These are phyloP conservation scores for Fusarium concolor DNA, from an alignment of 2,329 filamentous ascomycete genomes.

Conservation along the genomic window DNA sequence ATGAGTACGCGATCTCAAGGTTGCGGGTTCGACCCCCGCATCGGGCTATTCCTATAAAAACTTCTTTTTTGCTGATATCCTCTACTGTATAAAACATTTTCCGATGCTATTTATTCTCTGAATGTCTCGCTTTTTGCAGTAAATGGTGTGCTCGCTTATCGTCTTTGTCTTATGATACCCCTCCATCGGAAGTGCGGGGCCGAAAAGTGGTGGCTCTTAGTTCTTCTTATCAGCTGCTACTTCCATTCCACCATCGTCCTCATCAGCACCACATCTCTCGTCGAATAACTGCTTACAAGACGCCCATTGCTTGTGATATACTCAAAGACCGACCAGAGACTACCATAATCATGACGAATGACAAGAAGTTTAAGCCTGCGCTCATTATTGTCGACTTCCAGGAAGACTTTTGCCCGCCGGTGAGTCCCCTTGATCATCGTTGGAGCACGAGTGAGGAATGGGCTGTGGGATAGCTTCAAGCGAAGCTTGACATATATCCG, in stretches of 20 bases:
- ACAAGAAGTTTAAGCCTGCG: constrained; percentile 58
- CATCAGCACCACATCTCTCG: not conserved
- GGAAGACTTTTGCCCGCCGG: constrained; percentile 93
- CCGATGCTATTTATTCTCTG: not conserved
- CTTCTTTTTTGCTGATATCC: not conserved
- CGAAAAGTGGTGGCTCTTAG: constrained; percentile 3
- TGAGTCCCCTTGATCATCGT: constrained; percentile 58
- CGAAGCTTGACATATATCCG: not conserved
- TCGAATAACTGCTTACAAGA: not conserved
- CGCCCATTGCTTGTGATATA: not conserved
- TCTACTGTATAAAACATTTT: too few relatives aligned
- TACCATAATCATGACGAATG: not conserved
- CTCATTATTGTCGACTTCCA: constrained; percentile 87
- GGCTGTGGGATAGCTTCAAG: not conserved
- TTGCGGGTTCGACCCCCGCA: constrained; percentile 65
- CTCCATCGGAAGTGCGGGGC: constrained; percentile 23
- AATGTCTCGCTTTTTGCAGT: not conserved
- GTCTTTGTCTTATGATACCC: not conserved
- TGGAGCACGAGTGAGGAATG: not conserved
- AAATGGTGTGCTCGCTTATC: not conserved
- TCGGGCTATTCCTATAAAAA: constrained; percentile 49
- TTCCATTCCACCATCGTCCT: not conserved
- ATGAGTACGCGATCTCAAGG: constrained; percentile 61
- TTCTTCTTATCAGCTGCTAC: constrained; percentile 14
- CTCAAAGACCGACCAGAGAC: too few relatives aligned